A percentile compares a stretch with the other conserved stretches of the same genome.
phyloP scores from a whole-genome alignment of 352 stramenopile genomes.

The Phytophthora syringae region DNA sequence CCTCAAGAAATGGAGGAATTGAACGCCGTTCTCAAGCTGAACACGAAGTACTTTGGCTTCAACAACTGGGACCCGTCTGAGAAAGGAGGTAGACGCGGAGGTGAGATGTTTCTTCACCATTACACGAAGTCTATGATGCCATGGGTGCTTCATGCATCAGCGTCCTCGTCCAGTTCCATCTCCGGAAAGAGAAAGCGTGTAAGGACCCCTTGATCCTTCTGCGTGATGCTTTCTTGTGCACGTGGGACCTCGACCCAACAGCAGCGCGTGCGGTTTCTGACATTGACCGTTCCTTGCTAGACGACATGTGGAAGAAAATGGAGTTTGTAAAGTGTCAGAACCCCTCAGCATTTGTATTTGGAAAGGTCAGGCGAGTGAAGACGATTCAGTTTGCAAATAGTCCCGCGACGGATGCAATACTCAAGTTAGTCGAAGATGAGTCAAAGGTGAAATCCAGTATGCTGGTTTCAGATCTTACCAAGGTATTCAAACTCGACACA shows the following conservation, averaged over 20 bases:
- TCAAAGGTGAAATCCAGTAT: slow-evolving; percentile 55
- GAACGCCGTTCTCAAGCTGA: slow-evolving; percentile 66
- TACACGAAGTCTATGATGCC: slow-evolving; percentile 86
- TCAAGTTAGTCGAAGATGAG: slow-evolving; percentile 67
- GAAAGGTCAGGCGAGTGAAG: slow-evolving; percentile 70
- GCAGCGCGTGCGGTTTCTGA: slow-evolving; percentile 74
- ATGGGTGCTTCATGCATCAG: slow-evolving; percentile 68
- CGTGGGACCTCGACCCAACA: slow-evolving; percentile 80
- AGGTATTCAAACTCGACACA: slow-evolving; percentile 81
- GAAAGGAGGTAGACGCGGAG: slow-evolving; percentile 67
- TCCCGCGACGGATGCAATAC: slow-evolving; percentile 60
- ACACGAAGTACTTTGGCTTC: slow-evolving; percentile 79
- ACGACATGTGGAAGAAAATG: slow-evolving; percentile 89
- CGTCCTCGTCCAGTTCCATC: slow-evolving; percentile 51
- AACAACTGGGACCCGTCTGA: slow-evolving; percentile 79
- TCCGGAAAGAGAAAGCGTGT: slow-evolving; percentile 59
- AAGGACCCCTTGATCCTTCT: slow-evolving; percentile 70
- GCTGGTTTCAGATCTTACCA: slow-evolving; percentile 68
- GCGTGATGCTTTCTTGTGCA: slow-evolving; percentile 83
- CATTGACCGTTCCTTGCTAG: slow-evolving; percentile 72
- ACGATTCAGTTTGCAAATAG: slow-evolving; percentile 74
- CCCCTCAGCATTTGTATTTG: slow-evolving; percentile 73
- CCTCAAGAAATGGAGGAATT: slow-evolving; percentile 77
- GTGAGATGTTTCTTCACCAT: slow-evolving; percentile 86
- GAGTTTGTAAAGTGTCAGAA: slow-evolving; percentile 74